Base-by-base conservation (phyloP, 345 rosid genomes). In the Acer yangbiense region DNA sequence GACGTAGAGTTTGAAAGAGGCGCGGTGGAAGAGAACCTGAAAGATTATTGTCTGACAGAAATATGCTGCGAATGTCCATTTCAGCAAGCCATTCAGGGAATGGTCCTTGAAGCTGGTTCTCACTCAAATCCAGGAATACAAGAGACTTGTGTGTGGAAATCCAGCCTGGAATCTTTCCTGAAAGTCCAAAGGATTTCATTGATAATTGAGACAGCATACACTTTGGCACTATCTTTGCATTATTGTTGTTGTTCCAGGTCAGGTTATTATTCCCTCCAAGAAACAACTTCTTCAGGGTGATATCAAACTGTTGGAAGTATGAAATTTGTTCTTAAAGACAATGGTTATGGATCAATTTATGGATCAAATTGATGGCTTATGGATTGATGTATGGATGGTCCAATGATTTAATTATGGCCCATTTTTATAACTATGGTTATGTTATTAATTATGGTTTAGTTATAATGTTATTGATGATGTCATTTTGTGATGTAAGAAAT, bases 241-340 rank as follows among this genome's bases (percentile, higher is more conserved):
- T 68, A 52, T 82, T 82, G 79, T 82, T 68, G 63, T 82, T 82
- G 79, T 82, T 68, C 87, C 87, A 86, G 6, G 79, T 82, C 66
- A 88, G 84, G 23, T 87, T 82, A 71, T 79, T 87, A 73, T 79
- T 85, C n/a, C 82, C 85, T 70, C 84, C 88, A 2, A 88, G 76
- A 48, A 23, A 69, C 69, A 88, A 67, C 0, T 57, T 44, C 84
- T 25, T 68, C 44, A 88, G 79, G 74, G 71, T 21, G 48, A 81
- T 64, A 23, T 85, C 79, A 77, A 88, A n/a, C n/a, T n/a, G n/a
- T n/a, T n/a, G n/a, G n/a, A n/a, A n/a, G n/a, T n/a, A n/a, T n/a
- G n/a, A n/a, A n/a, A n/a, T n/a, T n/a, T n/a, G n/a, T n/a, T n/a
- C n/a, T n/a, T n/a, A n/a, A n/a, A n/a, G n/a, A n/a, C n/a, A n/a